A percentile compares a stretch with the other conserved stretches of the same genome.
Evolutionary conservation across 805 yeast species (phyloP).

Genomic region (Candida adriatica): DNA sequence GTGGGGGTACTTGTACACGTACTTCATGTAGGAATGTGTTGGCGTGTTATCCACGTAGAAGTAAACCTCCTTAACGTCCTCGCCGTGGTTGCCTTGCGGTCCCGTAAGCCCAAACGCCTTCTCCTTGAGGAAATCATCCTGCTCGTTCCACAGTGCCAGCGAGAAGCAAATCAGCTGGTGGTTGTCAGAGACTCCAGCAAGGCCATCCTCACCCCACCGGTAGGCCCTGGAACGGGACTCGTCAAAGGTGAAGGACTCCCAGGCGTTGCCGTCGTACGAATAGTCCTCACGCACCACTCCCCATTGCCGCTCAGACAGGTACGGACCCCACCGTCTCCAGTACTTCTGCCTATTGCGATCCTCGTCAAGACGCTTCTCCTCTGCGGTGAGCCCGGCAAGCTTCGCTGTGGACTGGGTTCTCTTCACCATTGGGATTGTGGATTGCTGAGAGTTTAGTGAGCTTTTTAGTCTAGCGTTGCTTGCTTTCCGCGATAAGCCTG

Average conservation of each 20-base stretch:
- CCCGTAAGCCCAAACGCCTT: slow-evolving; percentile 85
- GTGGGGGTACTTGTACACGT: slow-evolving; percentile 89
- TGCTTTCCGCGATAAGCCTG: too few species aligned
- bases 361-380: slow-evolving; percentile 30
- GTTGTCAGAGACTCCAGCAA: slow-evolving; percentile 83
- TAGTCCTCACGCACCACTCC: slow-evolving; percentile 78
- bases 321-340: slow-evolving; percentile 91
- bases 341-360: slow-evolving; percentile 36
- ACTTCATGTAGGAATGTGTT: slow-evolving; percentile 88
- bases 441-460: too few species aligned
- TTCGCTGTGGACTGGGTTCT: slow-evolving; percentile 21
- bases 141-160: slow-evolving; percentile 89
- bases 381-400: slow-evolving; percentile 24
- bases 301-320: slow-evolving; percentile 85
- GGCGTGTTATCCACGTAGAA: slow-evolving; percentile 90
- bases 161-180: slow-evolving; percentile 70
- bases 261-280: slow-evolving; percentile 80
- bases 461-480: too few species aligned
- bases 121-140: slow-evolving; percentile 80
- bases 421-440: slow-evolving; percentile 15
- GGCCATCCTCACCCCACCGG: slow-evolving; percentile 95
- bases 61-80: slow-evolving; percentile 83
- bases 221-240: slow-evolving; percentile 75
- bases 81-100: slow-evolving; percentile 93
- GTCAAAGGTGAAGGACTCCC: slow-evolving; percentile 84